Evolutionary conservation across 768 basidiomycete genomes (phyloP).

Genomic region (Russula sp.): DNA sequence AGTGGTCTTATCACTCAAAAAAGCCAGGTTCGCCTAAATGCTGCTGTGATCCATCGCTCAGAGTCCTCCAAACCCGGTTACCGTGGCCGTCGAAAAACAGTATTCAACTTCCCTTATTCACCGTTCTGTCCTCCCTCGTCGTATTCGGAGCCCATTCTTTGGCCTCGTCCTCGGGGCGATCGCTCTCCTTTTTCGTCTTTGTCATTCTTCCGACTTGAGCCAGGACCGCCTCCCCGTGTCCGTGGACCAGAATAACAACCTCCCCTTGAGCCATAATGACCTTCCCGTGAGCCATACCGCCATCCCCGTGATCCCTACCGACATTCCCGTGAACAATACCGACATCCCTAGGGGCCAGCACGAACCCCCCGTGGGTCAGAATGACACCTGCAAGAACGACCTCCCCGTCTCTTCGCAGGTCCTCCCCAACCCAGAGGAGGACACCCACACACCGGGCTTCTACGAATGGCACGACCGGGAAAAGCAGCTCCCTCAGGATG

Average conservation of each 20-base stretch:
- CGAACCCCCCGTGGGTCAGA: too few relatives aligned
- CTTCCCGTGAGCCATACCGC: too few relatives aligned
- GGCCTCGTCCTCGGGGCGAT: background rate
- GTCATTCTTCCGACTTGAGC: background rate
- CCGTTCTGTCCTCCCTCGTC: background rate
- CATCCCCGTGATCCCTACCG: too few relatives aligned
- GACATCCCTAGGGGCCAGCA: too few relatives aligned
- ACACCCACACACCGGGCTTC: conserved; percentile 7
- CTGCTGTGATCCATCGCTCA: too few relatives aligned
- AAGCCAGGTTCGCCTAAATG: too few relatives aligned
- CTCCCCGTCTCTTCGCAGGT: background rate
- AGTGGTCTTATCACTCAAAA: too few relatives aligned
- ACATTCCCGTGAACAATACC: too few relatives aligned
- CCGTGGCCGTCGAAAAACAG: background rate
- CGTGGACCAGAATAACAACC: too few relatives aligned
- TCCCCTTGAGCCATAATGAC: too few relatives aligned
- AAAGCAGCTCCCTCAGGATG: conserved; percentile 13
- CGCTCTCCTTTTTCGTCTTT: background rate
- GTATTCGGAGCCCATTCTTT: background rate
- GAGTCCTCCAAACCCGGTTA: background rate
- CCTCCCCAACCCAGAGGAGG: conserved; percentile 1
- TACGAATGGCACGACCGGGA: conserved; percentile 15
- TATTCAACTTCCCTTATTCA: background rate
- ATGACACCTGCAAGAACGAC: too few relatives aligned
- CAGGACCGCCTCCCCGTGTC: too few relatives aligned